These are phyloP conservation scores for Phytophthora tubulina DNA, from an alignment of 352 stramenopile genomes.

Conservation along the genomic window DNA sequence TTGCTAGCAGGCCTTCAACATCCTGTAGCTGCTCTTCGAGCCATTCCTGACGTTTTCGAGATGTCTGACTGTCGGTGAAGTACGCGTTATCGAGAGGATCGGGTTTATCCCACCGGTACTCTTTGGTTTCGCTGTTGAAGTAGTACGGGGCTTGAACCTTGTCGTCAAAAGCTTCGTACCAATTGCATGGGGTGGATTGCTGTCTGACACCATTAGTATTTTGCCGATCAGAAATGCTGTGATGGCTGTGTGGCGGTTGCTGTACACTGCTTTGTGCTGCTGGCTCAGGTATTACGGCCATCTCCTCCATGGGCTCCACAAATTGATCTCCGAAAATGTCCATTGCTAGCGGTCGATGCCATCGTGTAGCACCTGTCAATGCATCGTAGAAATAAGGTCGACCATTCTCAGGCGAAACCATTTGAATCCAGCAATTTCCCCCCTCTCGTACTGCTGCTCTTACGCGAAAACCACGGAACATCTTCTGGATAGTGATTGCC, in stretches of 20 bases:
- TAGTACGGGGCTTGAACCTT: slow-evolving; percentile 73
- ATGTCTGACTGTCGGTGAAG: slow-evolving; percentile 56
- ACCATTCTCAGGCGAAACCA: slow-evolving; percentile 42
- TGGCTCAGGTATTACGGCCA: not conserved
- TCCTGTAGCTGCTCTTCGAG: slow-evolving; percentile 58
- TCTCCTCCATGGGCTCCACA: slow-evolving; percentile 41
- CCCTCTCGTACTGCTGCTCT: slow-evolving; percentile 74
- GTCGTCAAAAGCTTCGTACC: slow-evolving; percentile 87
- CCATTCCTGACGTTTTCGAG: slow-evolving; percentile 54
- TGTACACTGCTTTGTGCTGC: not conserved
- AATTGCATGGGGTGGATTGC: slow-evolving; percentile 34
- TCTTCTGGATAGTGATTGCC: slow-evolving; percentile 79
- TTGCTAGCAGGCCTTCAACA: slow-evolving; percentile 43
- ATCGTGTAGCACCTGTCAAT: slow-evolving; percentile 74
- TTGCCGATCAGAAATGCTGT: slow-evolving; percentile 10
- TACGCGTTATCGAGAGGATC: slow-evolving; percentile 42
- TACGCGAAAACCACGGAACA: slow-evolving; percentile 83
- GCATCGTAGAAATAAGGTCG: slow-evolving; percentile 86
- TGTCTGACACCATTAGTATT: not conserved
- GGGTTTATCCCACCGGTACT: slow-evolving; percentile 81
- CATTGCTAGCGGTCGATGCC: slow-evolving; percentile 75
- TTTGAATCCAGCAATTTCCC: slow-evolving; percentile 82
- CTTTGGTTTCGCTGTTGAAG: slow-evolving; percentile 77
- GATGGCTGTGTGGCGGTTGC: slow-evolving; percentile 6
- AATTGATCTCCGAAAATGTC: slow-evolving; percentile 78